Base-by-base conservation (phyloP, 345 rosid species). In the Salix brachista region DNA sequence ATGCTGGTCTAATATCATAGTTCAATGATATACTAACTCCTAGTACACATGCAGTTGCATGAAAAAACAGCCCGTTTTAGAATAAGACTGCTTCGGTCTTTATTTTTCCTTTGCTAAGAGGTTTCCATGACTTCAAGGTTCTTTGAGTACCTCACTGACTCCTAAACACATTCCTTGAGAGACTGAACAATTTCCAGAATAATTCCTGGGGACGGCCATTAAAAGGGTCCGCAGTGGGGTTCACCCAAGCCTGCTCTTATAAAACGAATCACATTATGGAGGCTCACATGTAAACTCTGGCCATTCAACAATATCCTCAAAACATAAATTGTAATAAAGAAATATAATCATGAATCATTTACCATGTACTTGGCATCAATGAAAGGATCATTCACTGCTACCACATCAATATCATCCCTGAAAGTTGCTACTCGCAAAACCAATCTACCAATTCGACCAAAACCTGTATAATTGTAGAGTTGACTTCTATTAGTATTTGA, bases 381-480 rank as follows among this genome's bases (percentile, higher is more conserved):
- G 75, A 96, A 96, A 50, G 98, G 99, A 87, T 96, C 99, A 83
- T 96, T 96, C 77, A 96, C 95, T 28, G 97, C 97, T 66, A 96
- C 97, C 26, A 91, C 91, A 50, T 92, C 92, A 46, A 96, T 81
- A 79, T 96, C 97, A 86, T 94, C 99, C 86, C 99, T 92, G 41
- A 82, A 83, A 46, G 91, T 87, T 73, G 99, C 98, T 75, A 96
- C 84, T 30, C 99, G 89, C 72, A 96, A 85, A 69, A 96, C 98
- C 89, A 96, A 81, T 86, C 99, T 87, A 72, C 99, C 99, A 78
- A 96, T 94, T 26, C 99, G 94, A 81, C 99, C 99, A 89, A 94
- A 96, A 76, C 99, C 99, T 96, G 88, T 77, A 70, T 8, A 48
- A 80, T n/a, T 74, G 23, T 14, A 71, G 52, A 58, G 61, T 30